Conservation (phyloP, 1,284 basidiomycete genomes). For the Macrocystidia cucumis region DNA sequence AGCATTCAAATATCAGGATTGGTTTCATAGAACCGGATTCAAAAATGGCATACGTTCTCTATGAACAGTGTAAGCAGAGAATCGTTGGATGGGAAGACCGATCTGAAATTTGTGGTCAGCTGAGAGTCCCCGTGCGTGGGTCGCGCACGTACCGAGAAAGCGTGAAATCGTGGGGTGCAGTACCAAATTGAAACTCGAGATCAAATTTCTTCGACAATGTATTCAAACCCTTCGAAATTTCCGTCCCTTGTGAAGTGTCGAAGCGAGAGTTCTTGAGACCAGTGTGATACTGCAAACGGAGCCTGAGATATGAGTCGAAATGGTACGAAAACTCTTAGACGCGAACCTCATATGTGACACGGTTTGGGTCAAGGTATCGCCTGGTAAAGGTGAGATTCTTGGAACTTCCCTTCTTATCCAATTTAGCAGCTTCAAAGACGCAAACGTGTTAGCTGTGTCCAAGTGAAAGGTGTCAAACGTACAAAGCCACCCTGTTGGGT, state of each 20-base stretch:
- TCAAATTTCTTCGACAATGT: conserved; percentile 46
- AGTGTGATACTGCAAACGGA: conserved; percentile 47
- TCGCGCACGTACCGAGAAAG: conserved; percentile 38
- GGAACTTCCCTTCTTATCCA: conserved; percentile 30
- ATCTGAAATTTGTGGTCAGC: conserved; percentile 21
- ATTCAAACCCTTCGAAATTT: conserved; percentile 48
- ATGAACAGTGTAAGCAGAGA: conserved; percentile 59
- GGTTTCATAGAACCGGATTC: not conserved
- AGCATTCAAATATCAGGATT: conserved; percentile 1
- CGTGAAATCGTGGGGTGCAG: conserved; percentile 68
- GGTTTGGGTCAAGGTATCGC: conserved; percentile 70
- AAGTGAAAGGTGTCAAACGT: not conserved
- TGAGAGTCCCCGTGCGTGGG: not conserved
- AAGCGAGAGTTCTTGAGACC: conserved; percentile 34
- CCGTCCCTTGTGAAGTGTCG: conserved; percentile 44
- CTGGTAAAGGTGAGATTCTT: conserved; percentile 53
- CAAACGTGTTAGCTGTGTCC: not conserved
- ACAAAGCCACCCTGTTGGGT: conserved; percentile 43
- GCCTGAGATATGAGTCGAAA: not conserved
- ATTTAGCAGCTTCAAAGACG: conserved; percentile 35
- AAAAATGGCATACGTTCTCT: conserved; percentile 34
- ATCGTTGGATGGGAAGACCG: conserved; percentile 58
- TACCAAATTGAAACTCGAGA: conserved; percentile 51
- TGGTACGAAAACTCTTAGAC: not conserved
- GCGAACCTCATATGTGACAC: conserved; percentile 58